Percentiles rank a stretch among this genome's conserved stretches.
phyloP scores from a whole-genome alignment of 495 filamentous ascomycete species.

The Penicillium goetzii region DNA sequence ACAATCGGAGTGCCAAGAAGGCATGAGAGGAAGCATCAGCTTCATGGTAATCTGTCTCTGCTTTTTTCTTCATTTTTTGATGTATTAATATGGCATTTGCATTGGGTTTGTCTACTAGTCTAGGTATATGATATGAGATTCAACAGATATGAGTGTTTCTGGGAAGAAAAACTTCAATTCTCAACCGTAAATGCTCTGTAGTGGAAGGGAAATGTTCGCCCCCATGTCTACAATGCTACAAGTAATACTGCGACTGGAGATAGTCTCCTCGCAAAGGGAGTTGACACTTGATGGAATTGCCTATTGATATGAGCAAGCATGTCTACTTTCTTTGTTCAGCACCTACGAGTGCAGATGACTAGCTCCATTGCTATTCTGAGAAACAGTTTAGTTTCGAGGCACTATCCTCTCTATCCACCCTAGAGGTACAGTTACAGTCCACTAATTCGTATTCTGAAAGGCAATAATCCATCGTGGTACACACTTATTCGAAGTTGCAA shows the following conservation, averaged over 20 bases:
- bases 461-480: too few relatives aligned
- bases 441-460: too few relatives aligned
- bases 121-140: background rate
- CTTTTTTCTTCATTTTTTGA: constrained; percentile 8
- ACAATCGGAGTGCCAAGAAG: constrained; percentile 44
- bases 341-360: too few relatives aligned
- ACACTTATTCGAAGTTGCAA: background rate
- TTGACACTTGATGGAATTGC: background rate
- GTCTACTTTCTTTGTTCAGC: background rate
- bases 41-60: background rate
- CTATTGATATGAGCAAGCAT: background rate
- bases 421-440: too few relatives aligned
- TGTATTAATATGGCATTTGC: constrained; percentile 33
- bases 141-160: background rate
- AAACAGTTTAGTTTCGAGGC: too few relatives aligned
- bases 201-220: background rate
- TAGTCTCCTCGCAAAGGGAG: background rate
- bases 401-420: too few relatives aligned
- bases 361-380: too few relatives aligned
- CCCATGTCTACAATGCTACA: background rate
- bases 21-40: constrained; percentile 13
- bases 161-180: background rate
- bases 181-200: background rate
- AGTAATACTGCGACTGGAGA: too few relatives aligned
- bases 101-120: constrained; percentile 1